A percentile compares a stretch with the other conserved stretches of the same genome.
Conservation (phyloP, 352 stramenopile species). For the Pythium insidiosum region DNA sequence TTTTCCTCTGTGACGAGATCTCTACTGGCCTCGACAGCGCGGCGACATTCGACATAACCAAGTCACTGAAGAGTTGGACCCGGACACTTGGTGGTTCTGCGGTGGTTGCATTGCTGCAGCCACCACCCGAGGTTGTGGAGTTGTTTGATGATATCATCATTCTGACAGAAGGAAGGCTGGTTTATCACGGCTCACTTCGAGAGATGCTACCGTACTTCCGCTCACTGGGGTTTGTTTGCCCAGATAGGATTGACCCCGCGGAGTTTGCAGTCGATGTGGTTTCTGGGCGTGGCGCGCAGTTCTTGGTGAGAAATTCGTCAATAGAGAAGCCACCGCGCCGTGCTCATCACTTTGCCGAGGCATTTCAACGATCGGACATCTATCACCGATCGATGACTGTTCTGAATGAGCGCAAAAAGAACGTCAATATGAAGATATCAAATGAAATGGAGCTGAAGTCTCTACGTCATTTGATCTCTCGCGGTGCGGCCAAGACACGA, state of each 20-base stretch:
- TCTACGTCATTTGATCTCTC: slow-evolving; percentile 14
- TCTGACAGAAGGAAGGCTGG: slow-evolving; percentile 72
- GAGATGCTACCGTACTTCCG: slow-evolving; percentile 64
- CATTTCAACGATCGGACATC: slow-evolving; percentile 12
- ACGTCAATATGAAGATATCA: background rate
- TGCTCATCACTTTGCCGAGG: slow-evolving; percentile 19
- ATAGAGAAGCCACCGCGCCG: slow-evolving; percentile 5
- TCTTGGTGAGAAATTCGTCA: background rate
- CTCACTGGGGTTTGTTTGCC: slow-evolving; percentile 35
- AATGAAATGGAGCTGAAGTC: slow-evolving; percentile 4
- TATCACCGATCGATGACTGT: background rate
- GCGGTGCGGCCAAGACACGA: slow-evolving; percentile 1
- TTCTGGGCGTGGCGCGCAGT: slow-evolving; percentile 19
- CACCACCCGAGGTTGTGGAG: slow-evolving; percentile 83
- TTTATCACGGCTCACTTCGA: slow-evolving; percentile 74
- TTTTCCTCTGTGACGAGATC: slow-evolving; percentile 87
- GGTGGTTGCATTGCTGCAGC: slow-evolving; percentile 27
- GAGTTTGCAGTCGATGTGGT: slow-evolving; percentile 29
- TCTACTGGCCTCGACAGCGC: slow-evolving; percentile 86
- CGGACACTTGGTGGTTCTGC: slow-evolving; percentile 24
- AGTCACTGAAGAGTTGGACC: slow-evolving; percentile 31
- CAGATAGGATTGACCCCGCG: slow-evolving; percentile 18
- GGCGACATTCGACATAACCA: slow-evolving; percentile 86
- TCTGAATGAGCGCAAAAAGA: slow-evolving; percentile 10
- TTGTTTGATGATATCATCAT: slow-evolving; percentile 91